Base-by-base conservation (phyloP, 768 basidiomycete genomes). In the Lyophyllum semitale region DNA sequence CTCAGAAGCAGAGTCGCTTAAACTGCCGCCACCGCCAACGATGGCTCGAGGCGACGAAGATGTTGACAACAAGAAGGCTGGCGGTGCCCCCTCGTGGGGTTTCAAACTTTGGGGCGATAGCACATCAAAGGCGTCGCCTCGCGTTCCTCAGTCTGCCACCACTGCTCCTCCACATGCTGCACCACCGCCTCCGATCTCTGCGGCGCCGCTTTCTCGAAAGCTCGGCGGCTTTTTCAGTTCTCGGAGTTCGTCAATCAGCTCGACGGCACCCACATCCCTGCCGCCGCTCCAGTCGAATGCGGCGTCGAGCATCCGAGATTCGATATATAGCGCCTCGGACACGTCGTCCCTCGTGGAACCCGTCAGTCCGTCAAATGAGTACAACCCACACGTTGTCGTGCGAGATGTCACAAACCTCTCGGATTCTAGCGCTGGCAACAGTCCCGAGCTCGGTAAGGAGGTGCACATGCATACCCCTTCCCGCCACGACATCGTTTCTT, bases 181-280 rank as follows among this genome's bases (percentile, higher is more conserved):
- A n/a, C 59, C 18, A 58, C 63, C 37, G 57, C 73, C 48, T 43
- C 73, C 68, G 15, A 63, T 61, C 15, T 59, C 69, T 3, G 65
- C 71, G 15, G 74, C 78, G 17, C 84, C 83, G 1, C 71, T 85
- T n/a, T 70, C 84, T 30, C 79, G 79, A 62, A 91, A 88, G 72
- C 63, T 92, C 41, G 87, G 88, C 4, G 85, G 84, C 8, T 84
- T 91, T 68, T 91, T 91, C 66, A 74, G 79, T 53, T 76, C 84
- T 26, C 75, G 85, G 55, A 71, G 71, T 20, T 55, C 62, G 9
- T 54, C 58, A 3, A 30, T 50, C 0, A 66, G 71, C 2, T 59
- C 75, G 0, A 18, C 59, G 4, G 33, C 58, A 26, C 57, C 60
- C 15, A 46, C 68, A 15, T 52, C 63, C 20, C 58, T 67, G 15